Evolutionary conservation across 1,284 basidiomycete species (phyloP), one percentile per base, ranked within the genome.

Genomic region (Pascua sp.): DNA sequence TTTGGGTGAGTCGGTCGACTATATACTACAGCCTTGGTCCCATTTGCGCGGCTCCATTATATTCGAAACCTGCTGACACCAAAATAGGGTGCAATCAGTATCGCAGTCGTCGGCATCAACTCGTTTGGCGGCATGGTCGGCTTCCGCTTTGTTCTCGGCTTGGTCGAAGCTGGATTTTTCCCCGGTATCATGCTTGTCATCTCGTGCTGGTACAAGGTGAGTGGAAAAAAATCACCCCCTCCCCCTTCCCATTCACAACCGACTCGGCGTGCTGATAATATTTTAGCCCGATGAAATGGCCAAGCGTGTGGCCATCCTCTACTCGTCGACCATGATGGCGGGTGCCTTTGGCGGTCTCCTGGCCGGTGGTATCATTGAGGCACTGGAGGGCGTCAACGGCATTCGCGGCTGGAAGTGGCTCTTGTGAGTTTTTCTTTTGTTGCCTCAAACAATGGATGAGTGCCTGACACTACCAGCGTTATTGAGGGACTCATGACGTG

Each of bases 131-230:
- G 73, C n/a, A 73, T 79, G 61, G 65, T 77, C 39, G 70, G 67
- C 5, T 71, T 76, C 63, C 68, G 77, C 50, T 63, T 78, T 51
- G 67, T 75, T n/a, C 64, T 79, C 3, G 77, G 77, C 11, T 56
- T 72, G 12, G 49, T 67, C 42, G 67, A 68, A 46, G 61, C 65
- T 11, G 63, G 64, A n/a, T 66, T 63, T 51, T 62, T 60, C 50
- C 59, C 64, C 11, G 61, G 61, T 41, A 55, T 62, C 43, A 40
- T 59, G 40, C 42, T 67, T 11, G 56, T 61, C 46, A 59, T 64
- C 51, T 53, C 42, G n/a, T 51, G 60, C 47, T 62, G 63, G 63
- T 65, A 67, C 59, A 32, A 32, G 68, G 24, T 32, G 24, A 32
- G 24, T 32, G 7, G 7, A 32, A 32, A 32, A 32, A 32, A 32